These are phyloP conservation scores for Biscogniauxia marginata DNA, from an alignment of 2,329 filamentous ascomycete species.

Conservation along the genomic window DNA sequence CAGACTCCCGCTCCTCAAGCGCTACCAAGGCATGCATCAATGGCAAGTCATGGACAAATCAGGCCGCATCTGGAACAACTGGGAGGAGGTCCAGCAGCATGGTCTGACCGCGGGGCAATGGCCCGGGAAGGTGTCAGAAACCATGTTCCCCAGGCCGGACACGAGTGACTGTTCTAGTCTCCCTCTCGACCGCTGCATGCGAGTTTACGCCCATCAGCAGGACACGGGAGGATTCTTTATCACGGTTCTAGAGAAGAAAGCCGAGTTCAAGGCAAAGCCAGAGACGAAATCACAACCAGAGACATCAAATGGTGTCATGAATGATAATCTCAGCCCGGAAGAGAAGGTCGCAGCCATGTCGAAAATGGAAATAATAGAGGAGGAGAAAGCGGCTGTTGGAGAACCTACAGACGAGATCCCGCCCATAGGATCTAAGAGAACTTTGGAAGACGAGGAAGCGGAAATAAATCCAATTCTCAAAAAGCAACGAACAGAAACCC, in stretches of 20 bases:
- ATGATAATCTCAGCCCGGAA: slow-evolving; percentile 14
- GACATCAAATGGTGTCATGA: slow-evolving; percentile 15
- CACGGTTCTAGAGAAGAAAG: slow-evolving; percentile 86
- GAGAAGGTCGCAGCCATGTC: slow-evolving; percentile 18
- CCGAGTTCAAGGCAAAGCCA: slow-evolving; percentile 76
- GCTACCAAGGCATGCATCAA: slow-evolving; percentile 70
- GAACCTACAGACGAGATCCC: slow-evolving; percentile 34
- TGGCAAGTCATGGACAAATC: slow-evolving; percentile 94
- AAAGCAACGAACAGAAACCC: slow-evolving; percentile 43
- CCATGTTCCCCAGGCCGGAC: slow-evolving; percentile 75
- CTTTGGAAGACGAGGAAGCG: slow-evolving; percentile 34
- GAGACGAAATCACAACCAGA: slow-evolving; percentile 56
- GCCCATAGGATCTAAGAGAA: slow-evolving; percentile 33
- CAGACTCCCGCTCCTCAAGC: slow-evolving; percentile 72
- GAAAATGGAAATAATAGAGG: slow-evolving; percentile 38
- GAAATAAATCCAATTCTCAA: slow-evolving; percentile 43
- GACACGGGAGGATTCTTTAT: slow-evolving; percentile 99
- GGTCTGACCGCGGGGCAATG: slow-evolving; percentile 58
- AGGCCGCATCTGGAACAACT: slow-evolving; percentile 74
- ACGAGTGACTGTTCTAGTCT: slow-evolving; percentile 57
- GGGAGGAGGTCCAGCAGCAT: slow-evolving; percentile 75
- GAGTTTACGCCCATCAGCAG: slow-evolving; percentile 92
- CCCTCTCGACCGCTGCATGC: slow-evolving; percentile 85
- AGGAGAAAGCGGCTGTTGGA: slow-evolving; percentile 31
- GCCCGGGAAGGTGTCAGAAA: slow-evolving; percentile 70